Evolutionary conservation across 495 filamentous ascomycete genomes (phyloP).

Genomic region (Penicillium cataractarum): DNA sequence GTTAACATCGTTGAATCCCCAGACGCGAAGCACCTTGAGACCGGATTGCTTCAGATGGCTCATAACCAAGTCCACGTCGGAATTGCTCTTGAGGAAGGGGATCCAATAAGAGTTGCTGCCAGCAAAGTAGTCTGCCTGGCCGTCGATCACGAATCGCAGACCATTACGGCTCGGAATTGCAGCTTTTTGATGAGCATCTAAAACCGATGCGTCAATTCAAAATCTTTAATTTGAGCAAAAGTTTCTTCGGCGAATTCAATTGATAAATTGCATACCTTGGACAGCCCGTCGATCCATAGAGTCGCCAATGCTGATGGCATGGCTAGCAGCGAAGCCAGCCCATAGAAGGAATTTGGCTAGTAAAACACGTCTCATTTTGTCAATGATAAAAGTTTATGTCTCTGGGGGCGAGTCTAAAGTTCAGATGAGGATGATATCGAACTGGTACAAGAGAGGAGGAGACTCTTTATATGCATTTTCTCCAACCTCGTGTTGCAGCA

Average conservation of each 20-base stretch:
- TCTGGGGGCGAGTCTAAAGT: background rate
- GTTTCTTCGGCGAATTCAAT: background rate
- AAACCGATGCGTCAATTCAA: background rate
- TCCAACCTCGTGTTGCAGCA: background rate
- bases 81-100: constrained; percentile 6
- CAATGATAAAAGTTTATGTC: background rate
- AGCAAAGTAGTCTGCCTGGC: constrained; percentile 1
- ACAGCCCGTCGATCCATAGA: background rate
- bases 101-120: constrained; percentile 7
- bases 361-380: background rate
- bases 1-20: constrained; percentile 6
- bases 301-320: background rate
- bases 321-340: constrained; percentile 7
- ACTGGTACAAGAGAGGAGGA: background rate
- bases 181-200: background rate
- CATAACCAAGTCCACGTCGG: constrained; percentile 5
- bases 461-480: background rate
- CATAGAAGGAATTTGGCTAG: constrained; percentile 6
- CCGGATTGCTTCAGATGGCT: constrained; percentile 1
- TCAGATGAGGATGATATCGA: background rate
- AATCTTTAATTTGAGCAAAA: background rate
- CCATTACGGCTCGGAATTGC: constrained; percentile 2
- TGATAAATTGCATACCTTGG: background rate
- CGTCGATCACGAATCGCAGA: constrained; percentile 4
- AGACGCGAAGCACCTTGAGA: constrained; percentile 2